phyloP scores from a whole-genome alignment of 768 basidiomycete species.

The Trametes coccinea region DNA sequence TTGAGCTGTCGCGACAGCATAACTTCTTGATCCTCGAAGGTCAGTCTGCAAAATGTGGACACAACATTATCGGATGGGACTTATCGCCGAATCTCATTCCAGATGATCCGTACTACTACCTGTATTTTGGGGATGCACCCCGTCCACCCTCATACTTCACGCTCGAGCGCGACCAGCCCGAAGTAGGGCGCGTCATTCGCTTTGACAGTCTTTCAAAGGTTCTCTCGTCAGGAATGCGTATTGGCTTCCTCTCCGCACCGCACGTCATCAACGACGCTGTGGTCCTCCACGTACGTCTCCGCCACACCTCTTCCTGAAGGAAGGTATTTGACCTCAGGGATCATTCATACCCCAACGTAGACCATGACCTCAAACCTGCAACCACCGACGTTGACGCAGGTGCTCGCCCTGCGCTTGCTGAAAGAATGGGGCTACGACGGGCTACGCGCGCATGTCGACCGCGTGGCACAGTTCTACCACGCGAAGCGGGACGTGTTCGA shows the following conservation, averaged over 20 bases:
- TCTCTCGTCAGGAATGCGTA: slow-evolving; percentile 70
- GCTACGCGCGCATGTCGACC: slow-evolving; percentile 66
- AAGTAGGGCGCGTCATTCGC: slow-evolving; percentile 77
- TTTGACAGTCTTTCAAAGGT: slow-evolving; percentile 92
- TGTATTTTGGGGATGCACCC: slow-evolving; percentile 69
- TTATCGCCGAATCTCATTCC: background rate
- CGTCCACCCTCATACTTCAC: slow-evolving; percentile 80
- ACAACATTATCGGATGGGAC: background rate
- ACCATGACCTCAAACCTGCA: slow-evolving; percentile 70
- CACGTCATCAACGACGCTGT: slow-evolving; percentile 64
- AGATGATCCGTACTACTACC: slow-evolving; percentile 82
- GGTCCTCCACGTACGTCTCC: slow-evolving; percentile 60
- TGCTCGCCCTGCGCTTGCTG: slow-evolving; percentile 57
- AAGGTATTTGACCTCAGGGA: background rate
- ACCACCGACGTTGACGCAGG: slow-evolving; percentile 62
- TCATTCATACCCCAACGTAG: slow-evolving; percentile 37
- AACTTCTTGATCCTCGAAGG: slow-evolving; percentile 87
- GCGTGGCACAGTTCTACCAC: slow-evolving; percentile 74
- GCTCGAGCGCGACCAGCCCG: slow-evolving; percentile 66
- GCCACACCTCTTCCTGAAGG: background rate
- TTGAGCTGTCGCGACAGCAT: slow-evolving; percentile 69
- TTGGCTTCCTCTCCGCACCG: slow-evolving; percentile 83
- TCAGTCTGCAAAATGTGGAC: slow-evolving; percentile 27
- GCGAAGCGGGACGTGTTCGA: slow-evolving; percentile 79
- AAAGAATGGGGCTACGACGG: slow-evolving; percentile 75